Conservation (phyloP, 202 grass and related monocot genomes). For the Thinopyrum obtusiflorum region DNA sequence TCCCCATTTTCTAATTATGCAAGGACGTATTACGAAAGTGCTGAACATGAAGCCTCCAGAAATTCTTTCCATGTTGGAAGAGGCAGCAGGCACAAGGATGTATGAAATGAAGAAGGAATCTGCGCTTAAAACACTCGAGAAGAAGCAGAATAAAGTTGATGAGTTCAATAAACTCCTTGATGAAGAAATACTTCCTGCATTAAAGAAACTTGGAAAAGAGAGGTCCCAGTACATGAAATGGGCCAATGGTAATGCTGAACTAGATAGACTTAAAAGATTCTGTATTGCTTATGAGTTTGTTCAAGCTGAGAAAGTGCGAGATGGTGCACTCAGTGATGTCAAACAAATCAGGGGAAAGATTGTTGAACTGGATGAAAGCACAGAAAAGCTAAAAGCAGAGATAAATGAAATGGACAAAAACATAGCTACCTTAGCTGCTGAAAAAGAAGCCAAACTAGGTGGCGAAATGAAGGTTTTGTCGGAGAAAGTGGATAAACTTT, state of each 20-base stretch:
- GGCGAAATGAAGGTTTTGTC: constrained; percentile 75
- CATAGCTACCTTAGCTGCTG: constrained; percentile 60
- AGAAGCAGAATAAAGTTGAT: constrained; percentile 94
- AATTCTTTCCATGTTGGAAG: constrained; percentile 97
- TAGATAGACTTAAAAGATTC: constrained; percentile 84
- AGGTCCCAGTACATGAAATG: constrained; percentile 88
- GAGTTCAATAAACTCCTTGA: constrained; percentile 92
- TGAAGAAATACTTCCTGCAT: constrained; percentile 87
- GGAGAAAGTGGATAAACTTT: constrained; percentile 66
- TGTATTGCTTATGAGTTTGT: constrained; percentile 86
- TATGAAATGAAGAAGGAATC: constrained; percentile 98
- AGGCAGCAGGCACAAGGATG: constrained; percentile 95
- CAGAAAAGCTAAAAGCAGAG: constrained; percentile 58
- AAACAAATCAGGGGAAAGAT: constrained; percentile 54
- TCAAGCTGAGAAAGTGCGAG: constrained; percentile 69
- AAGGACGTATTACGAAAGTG: constrained; percentile 99
- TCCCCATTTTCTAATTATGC: constrained; percentile 98
- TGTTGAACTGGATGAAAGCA: constrained; percentile 62
- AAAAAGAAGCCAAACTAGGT: constrained; percentile 75
- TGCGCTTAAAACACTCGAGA: constrained; percentile 90
- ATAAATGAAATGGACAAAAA: constrained; percentile 81
- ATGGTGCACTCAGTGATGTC: constrained; percentile 63
- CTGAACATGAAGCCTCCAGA: constrained; percentile 95
- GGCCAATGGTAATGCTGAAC: constrained; percentile 83
- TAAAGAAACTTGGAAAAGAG: constrained; percentile 92